Evolutionary conservation across 225 moss, liverwort and hornwort genomes (phyloP), one percentile per base, ranked within the genome.

Genomic region (Polytrichum commune): DNA sequence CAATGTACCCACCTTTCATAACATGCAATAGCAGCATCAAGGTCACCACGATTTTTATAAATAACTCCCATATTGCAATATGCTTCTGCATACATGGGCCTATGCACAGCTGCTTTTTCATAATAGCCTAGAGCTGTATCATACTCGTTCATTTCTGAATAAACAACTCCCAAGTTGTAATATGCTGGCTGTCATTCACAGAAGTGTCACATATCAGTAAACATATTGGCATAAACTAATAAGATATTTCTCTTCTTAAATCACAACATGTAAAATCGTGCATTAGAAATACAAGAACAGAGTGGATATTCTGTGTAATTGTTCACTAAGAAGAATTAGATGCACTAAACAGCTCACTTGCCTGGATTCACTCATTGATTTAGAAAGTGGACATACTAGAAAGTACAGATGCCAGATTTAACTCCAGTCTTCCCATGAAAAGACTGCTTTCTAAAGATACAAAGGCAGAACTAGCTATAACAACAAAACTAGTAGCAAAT

Each of bases 1-100:
- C 24, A 23, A 46, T 46, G 70, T 65, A 66, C 65, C 55, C 23
- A 94, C 95, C 98, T 98, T 87, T 98, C 98, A 75, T 98, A 98
- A 75, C 98, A 98, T 38, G 95, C 93, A 85, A 98, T 95, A 53
- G 98, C 95, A 77, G 98, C 89, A 82, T 98, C 93, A 73, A 98
- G 90, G 80, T 98, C 95, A 68, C 93, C 98, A 62, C 98, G 98
- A 66, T 98, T 95, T 72, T 98, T 98, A 81, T 90, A 98, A n/a
- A 98, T 98, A 61, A 98, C 98, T 75, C 98, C 98, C 98, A 98
- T 98, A 56, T 98, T 98, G 86, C 98, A 98, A 78, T 91, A 98
- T 54, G 98, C 98, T 75, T 98, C 98, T 55, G 98, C 95, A 72
- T 98, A 98, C 98, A 98, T 98, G 68, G 98, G 98, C 76, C 91